phyloP scores from a whole-genome alignment of 805 yeast genomes.

The Maudiozyma barnettii region DNA sequence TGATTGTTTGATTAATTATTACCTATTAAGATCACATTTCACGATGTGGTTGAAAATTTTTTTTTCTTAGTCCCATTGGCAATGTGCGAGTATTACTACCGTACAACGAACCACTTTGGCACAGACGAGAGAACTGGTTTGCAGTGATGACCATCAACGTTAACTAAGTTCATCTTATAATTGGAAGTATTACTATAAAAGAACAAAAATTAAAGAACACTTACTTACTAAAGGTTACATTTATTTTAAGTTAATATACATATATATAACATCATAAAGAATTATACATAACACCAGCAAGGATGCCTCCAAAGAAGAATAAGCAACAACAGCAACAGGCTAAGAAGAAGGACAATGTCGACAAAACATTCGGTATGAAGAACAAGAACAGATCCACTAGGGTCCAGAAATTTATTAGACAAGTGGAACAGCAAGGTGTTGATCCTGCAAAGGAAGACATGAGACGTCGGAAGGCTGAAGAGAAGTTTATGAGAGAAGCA shows the following conservation, averaged over 20 bases:
- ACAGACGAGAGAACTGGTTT: too few relatives aligned
- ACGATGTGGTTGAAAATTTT: too few relatives aligned
- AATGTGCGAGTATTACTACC: too few relatives aligned
- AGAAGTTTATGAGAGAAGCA: slow-evolving; percentile 82
- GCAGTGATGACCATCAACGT: too few relatives aligned
- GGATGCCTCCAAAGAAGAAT: slow-evolving; percentile 74
- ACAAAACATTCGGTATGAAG: slow-evolving; percentile 91
- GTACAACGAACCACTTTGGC: too few relatives aligned
- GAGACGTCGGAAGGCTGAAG: slow-evolving; percentile 54
- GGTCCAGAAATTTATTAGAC: slow-evolving; percentile 65
- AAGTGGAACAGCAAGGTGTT: slow-evolving; percentile 49
- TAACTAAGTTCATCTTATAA: too few relatives aligned
- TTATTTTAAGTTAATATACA: not conserved
- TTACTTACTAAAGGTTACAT: too few relatives aligned
- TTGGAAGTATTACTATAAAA: too few relatives aligned
- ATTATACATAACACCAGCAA: slow-evolving; percentile 1
- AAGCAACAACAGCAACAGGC: slow-evolving; percentile 40
- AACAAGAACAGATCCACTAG: slow-evolving; percentile 91
- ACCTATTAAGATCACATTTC: too few relatives aligned
- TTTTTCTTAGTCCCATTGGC: too few relatives aligned
- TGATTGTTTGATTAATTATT: too few relatives aligned
- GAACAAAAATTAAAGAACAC: too few relatives aligned
- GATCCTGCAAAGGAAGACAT: slow-evolving; percentile 71
- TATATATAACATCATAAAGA: not conserved
- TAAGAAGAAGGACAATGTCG: slow-evolving; percentile 62